Base-by-base conservation (phyloP, 2,329 filamentous ascomycete genomes). In the Ceratocystiopsis sp. region DNA sequence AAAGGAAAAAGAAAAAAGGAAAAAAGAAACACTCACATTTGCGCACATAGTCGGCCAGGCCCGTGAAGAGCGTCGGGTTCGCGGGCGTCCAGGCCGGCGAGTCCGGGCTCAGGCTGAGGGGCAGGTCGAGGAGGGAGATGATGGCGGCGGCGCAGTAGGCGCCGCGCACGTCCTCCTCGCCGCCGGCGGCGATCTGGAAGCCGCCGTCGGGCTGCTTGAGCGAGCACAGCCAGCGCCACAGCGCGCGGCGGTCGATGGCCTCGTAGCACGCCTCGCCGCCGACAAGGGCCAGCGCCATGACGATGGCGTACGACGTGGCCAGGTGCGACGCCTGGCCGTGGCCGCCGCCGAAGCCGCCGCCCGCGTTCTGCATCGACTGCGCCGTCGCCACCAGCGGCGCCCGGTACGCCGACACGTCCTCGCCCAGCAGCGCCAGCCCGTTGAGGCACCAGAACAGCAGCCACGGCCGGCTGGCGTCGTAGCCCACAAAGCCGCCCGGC, bases 401-500 rank as follows among this genome's bases (percentile, higher is more conserved):
- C 44, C 79, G 73, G 59, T 84, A 89, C 35, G 75, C 60, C 32
- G 61, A 61, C 40, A 73, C 66, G 57, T 94, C 84, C 55, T 86
- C 75, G 40, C 84, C 86, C 41, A 98, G 64, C 33, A 87, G 67
- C 21, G 71, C 67, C 50, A 98, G 66, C 3, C 75, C 85, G 33
- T 79, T 75, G 43, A 96, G 66, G 42, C 75, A 82, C 91, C 91
- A 98, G 64, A 95, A 96, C 50, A 94, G 70, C 54, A 94, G 73
- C 91, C 91, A 98, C 11, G 91, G 87, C 44, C 89, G 70, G 56
- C 83, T 87, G 32, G 91, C 80, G 65, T 98, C 91, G 51, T 86
- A 74, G 40, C 69, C 70, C 42, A 80, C 76, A 60, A 81, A 94
- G 4, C 65, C 66, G 9, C 71, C 63, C 0, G 89, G 84, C 47